These are phyloP conservation scores for Ophiocordyceps robertsii DNA, from an alignment of 2,329 filamentous ascomycete species.

Conservation along the genomic window DNA sequence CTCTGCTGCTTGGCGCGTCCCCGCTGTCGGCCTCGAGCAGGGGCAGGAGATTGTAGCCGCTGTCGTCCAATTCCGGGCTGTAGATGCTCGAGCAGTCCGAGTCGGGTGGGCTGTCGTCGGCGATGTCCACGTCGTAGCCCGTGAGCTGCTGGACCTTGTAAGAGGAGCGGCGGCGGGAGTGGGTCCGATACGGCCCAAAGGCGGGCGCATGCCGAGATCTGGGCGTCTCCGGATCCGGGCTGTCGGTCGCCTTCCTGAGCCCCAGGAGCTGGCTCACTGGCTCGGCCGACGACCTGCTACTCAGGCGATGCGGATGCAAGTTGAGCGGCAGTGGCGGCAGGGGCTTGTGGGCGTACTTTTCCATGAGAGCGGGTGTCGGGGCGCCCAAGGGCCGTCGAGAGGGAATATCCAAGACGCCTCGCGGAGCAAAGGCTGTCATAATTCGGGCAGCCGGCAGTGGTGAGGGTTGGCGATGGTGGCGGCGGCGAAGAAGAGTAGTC, in stretches of 20 bases:
- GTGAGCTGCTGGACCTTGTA: constrained; percentile 28
- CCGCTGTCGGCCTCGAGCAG: constrained; percentile 8
- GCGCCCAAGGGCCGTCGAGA: background rate
- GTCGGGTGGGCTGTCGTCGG: constrained; percentile 3
- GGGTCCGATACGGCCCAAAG: background rate
- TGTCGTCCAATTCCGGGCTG: background rate
- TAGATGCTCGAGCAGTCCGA: constrained; percentile 3
- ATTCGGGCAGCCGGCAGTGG: background rate
- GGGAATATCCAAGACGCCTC: background rate
- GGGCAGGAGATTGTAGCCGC: constrained; percentile 4
- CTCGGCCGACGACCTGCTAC: background rate
- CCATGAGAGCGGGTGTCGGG: constrained; percentile 3
- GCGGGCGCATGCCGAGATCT: background rate
- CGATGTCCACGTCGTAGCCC: constrained; percentile 22
- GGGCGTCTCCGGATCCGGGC: background rate
- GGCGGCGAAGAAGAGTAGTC: background rate
- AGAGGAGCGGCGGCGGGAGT: constrained; percentile 14
- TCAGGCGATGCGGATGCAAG: background rate
- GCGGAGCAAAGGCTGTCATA: background rate
- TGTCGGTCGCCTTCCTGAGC: background rate
- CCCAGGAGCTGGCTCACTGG: background rate
- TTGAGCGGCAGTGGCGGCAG: constrained; percentile 8
- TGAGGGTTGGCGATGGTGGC: background rate
- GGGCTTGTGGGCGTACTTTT: constrained; percentile 7
- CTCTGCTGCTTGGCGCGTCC: background rate